phyloP scores from a whole-genome alignment of 805 yeast species.

The Pichia nanzhaoensis region DNA sequence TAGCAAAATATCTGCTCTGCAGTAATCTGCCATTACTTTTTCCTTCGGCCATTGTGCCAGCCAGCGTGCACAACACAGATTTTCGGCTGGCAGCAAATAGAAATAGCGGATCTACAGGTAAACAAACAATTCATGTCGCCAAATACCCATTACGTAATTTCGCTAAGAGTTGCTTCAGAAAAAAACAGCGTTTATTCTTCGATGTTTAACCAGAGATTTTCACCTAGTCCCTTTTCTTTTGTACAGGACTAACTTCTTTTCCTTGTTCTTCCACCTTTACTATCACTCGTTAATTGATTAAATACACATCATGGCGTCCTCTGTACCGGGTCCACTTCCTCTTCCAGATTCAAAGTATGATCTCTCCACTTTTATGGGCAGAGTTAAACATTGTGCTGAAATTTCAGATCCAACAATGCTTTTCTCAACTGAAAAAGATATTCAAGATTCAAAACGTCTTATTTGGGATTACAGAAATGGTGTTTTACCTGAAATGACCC shows the following conservation, averaged over 20 bases:
- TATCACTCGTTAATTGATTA: neutral
- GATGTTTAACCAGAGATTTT: too few species aligned
- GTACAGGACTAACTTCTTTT: neutral
- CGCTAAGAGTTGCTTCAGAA: too few species aligned
- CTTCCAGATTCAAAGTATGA: constrained; percentile 80
- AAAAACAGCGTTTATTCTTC: too few species aligned
- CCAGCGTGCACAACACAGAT: too few species aligned
- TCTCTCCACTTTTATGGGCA: constrained; percentile 79
- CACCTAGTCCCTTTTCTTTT: too few species aligned
- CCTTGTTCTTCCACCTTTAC: neutral
- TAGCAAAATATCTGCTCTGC: too few species aligned
- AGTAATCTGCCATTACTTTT: too few species aligned
- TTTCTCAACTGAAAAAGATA: constrained; percentile 57
- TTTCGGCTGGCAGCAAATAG: too few species aligned
- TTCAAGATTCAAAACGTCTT: constrained; percentile 55
- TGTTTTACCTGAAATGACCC: constrained; percentile 53
- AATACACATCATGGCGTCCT: constrained; percentile 62
- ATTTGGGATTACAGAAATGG: constrained; percentile 74
- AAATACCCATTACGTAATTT: too few species aligned
- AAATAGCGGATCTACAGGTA: too few species aligned
- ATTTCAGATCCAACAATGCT: constrained; percentile 90
- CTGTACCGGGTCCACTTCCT: constrained; percentile 74
- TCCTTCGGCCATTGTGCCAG: too few species aligned
- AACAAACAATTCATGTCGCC: too few species aligned
- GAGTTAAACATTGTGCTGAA: constrained; percentile 91